A percentile compares a stretch with the other conserved stretches of the same genome.
Evolutionary conservation across 1,139 yeast genomes (phyloP).

Genomic region (Yamadazyma diddensiae): DNA sequence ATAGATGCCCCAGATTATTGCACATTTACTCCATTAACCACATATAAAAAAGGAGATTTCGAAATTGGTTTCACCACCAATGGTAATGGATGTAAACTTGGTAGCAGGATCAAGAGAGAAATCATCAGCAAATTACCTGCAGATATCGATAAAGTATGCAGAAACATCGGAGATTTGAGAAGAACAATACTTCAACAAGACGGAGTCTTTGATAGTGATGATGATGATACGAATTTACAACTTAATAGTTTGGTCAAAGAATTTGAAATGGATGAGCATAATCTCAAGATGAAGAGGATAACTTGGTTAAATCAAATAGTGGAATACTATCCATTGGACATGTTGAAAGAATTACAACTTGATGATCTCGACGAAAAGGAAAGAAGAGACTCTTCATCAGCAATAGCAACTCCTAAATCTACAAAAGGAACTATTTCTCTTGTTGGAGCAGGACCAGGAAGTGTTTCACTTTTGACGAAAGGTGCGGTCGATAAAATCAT

Average conservation of each 20-base stretch:
- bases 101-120: constrained; percentile 77
- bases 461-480: constrained; percentile 73
- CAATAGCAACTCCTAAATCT: background rate
- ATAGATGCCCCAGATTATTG: constrained; percentile 72
- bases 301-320: constrained; percentile 90
- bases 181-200: constrained; percentile 55
- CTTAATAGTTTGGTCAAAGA: constrained; percentile 65
- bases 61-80: constrained; percentile 83
- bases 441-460: constrained; percentile 95
- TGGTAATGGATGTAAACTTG: constrained; percentile 88
- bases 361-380: constrained; percentile 41
- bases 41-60: constrained; percentile 68
- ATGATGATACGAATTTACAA: constrained; percentile 21
- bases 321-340: constrained; percentile 79
- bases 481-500: constrained; percentile 84
- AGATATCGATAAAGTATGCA: constrained; percentile 67
- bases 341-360: constrained; percentile 55
- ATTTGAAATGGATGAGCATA: constrained; percentile 50
- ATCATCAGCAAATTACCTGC: constrained; percentile 62
- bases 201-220: constrained; percentile 42
- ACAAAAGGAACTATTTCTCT: constrained; percentile 60
- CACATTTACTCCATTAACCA: constrained; percentile 74
- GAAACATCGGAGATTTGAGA: constrained; percentile 66
- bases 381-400: constrained; percentile 1
- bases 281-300: constrained; percentile 57